These are phyloP conservation scores for Umbilicus rupestris DNA, from an alignment of 164 flowering plant genomes.

Conservation along the genomic window DNA sequence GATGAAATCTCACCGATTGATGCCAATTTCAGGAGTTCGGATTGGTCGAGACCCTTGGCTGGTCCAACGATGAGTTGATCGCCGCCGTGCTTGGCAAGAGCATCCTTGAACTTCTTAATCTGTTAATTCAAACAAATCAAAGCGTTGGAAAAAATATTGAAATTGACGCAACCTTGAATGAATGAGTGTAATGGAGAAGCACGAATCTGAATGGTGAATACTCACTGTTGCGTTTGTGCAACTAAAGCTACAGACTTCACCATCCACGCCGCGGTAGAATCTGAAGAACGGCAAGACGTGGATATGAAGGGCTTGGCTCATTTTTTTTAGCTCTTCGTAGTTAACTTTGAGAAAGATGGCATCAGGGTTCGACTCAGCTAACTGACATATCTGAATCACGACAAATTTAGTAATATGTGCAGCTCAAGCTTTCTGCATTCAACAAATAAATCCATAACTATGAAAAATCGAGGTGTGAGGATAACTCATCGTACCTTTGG, in stretches of 20 bases:
- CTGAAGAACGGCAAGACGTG: constrained; percentile 73
- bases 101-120: constrained; percentile 83
- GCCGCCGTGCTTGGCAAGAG: constrained; percentile 52
- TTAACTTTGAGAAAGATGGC: constrained; percentile 57
- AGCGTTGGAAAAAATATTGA: neutral
- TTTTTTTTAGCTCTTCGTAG: constrained; percentile 44
- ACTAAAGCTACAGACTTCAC: constrained; percentile 68
- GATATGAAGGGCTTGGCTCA: constrained; percentile 52
- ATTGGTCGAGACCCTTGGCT: constrained; percentile 67
- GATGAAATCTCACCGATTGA: constrained; percentile 30
- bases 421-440: no score
- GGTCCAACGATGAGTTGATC: constrained; percentile 50
- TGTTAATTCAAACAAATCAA: constrained; percentile 12
- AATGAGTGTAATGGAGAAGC: neutral
- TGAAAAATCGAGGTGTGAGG: neutral
- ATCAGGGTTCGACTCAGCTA: constrained; percentile 54
- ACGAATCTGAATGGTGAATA: neutral
- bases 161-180: neutral
- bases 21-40: constrained; percentile 46
- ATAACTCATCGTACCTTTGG: constrained; percentile 53
- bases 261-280: constrained; percentile 60
- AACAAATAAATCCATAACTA: neutral
- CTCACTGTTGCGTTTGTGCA: constrained; percentile 76
- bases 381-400: constrained; percentile 46
- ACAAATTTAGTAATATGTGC: no score